Conservation (phyloP, 2,329 filamentous ascomycete genomes). For the Cryphonectria naterciae region DNA sequence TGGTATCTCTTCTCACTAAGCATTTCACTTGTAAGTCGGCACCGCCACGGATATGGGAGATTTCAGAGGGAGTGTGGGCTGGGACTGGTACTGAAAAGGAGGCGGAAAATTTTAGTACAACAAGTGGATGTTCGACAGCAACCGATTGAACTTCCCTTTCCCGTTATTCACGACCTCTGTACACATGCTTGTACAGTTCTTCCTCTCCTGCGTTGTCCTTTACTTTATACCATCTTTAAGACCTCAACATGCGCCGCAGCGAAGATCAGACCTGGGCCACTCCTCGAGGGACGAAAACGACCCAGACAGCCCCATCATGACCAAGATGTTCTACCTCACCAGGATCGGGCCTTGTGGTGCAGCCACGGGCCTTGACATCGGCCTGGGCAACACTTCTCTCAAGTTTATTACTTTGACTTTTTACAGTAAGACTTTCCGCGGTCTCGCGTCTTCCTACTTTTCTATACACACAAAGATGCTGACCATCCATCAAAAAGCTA, state of each 20-base stretch:
- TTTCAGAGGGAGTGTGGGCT: no score
- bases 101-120: constrained; percentile 70
- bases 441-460: background rate
- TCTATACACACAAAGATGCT: constrained; percentile 31
- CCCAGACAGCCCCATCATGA: constrained; percentile 70
- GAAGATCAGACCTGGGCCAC: constrained; percentile 53
- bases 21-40: constrained; percentile 77
- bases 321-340: constrained; percentile 87
- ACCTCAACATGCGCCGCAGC: constrained; percentile 54
- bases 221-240: constrained; percentile 83
- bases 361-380: constrained; percentile 94
- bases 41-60: background rate
- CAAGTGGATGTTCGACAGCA: constrained; percentile 98
- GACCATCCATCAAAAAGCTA: constrained; percentile 56
- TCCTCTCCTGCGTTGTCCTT: constrained; percentile 75
- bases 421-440: constrained; percentile 65
- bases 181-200: constrained; percentile 96
- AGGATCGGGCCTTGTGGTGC: constrained; percentile 89
- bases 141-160: constrained; percentile 86
- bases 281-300: constrained; percentile 46
- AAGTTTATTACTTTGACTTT: constrained; percentile 97
- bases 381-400: constrained; percentile 91
- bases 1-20: constrained; percentile 94
- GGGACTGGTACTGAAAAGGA: constrained; percentile 8
- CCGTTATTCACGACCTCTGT: constrained; percentile 93